Percentiles rank a stretch among this genome's conserved stretches.
These are phyloP conservation scores for Hypocrella siamensis DNA, from an alignment of 2,329 filamentous ascomycete genomes.

Conservation along the genomic window DNA sequence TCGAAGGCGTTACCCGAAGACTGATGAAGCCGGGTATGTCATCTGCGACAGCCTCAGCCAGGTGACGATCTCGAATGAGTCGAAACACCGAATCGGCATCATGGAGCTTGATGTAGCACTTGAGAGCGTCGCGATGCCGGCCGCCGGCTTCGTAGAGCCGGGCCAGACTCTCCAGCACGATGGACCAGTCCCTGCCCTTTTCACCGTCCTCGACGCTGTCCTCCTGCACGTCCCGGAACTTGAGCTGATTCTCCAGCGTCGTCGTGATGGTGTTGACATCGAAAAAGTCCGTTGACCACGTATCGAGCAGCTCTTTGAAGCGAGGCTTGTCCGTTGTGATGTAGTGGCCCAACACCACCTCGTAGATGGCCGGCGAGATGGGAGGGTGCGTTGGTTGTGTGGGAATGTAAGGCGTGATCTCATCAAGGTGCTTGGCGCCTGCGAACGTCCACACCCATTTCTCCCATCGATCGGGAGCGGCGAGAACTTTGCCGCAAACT, in stretches of 20 bases:
- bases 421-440: constrained; percentile 71
- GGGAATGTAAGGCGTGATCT: constrained; percentile 76
- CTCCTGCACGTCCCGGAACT: constrained; percentile 57
- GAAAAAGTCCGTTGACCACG: constrained; percentile 75
- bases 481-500: constrained; percentile 69
- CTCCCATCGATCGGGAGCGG: constrained; percentile 72
- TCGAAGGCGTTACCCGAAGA: constrained; percentile 64
- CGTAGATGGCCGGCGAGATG: constrained; percentile 69
- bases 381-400: constrained; percentile 61
- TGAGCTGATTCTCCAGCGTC: constrained; percentile 68
- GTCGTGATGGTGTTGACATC: constrained; percentile 62
- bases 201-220: constrained; percentile 62
- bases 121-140: constrained; percentile 68
- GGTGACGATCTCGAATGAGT: constrained; percentile 72
- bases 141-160: constrained; percentile 72
- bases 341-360: constrained; percentile 80
- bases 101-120: constrained; percentile 78
- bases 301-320: constrained; percentile 64
- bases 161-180: constrained; percentile 75
- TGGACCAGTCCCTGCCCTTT: constrained; percentile 67
- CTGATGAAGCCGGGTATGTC: constrained; percentile 82
- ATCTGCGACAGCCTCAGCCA: constrained; percentile 78
- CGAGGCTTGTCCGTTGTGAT: constrained; percentile 59
- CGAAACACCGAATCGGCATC: constrained; percentile 81
- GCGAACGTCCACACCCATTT: constrained; percentile 93